Conservation (phyloP, 352 stramenopile genomes). For the Globisporangium barbulae region DNA sequence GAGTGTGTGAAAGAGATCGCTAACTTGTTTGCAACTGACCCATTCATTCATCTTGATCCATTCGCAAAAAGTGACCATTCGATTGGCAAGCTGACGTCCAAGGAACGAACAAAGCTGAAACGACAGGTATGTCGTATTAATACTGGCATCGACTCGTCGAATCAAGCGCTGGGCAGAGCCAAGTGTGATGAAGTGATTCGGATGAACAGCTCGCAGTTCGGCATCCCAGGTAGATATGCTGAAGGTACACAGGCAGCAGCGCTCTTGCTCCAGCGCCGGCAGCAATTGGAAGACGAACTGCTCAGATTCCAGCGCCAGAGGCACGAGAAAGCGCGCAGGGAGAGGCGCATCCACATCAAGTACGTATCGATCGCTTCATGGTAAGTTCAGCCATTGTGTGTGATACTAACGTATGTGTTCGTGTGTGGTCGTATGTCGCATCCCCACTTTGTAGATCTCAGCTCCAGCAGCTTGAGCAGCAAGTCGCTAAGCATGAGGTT, state of each 20-base stretch:
- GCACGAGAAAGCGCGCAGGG: constrained; percentile 13
- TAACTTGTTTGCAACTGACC: background rate
- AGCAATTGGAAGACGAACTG: constrained; percentile 26
- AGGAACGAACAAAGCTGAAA: background rate
- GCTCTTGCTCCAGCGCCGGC: constrained; percentile 12
- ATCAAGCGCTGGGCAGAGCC: background rate
- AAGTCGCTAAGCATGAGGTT: constrained; percentile 31
- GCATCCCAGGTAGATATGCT: constrained; percentile 3
- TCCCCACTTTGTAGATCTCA: constrained; percentile 19
- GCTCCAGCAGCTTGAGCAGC: constrained; percentile 28
- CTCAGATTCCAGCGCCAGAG: constrained; percentile 25
- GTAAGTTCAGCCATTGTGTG: too few relatives aligned
- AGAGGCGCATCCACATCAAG: constrained; percentile 25
- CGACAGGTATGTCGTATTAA: background rate
- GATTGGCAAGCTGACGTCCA: too few relatives aligned
- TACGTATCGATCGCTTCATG: constrained; percentile 4
- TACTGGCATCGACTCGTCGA: background rate
- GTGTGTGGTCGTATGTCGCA: background rate
- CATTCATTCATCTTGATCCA: background rate
- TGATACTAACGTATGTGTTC: background rate
- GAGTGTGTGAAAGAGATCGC: background rate
- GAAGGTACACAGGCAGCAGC: background rate
- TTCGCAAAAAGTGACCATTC: too few relatives aligned
- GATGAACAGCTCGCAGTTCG: constrained; percentile 12
- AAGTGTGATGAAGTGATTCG: background rate